A percentile compares a stretch with the other conserved stretches of the same genome.
These are phyloP conservation scores for Ophidiomyces ophidiicola DNA, from an alignment of 2,329 filamentous ascomycete species.

Conservation along the genomic window DNA sequence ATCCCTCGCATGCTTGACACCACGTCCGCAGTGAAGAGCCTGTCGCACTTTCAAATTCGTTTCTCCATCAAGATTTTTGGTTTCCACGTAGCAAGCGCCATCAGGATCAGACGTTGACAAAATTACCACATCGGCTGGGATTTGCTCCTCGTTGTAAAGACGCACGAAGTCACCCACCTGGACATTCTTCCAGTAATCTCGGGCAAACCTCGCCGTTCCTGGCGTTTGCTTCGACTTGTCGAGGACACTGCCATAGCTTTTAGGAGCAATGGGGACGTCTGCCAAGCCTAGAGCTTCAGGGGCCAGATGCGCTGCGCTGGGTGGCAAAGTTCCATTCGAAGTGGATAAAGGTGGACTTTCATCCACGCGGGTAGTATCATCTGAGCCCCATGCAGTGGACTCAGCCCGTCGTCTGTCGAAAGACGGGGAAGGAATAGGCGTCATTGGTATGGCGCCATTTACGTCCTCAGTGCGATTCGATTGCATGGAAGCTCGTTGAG, in stretches of 20 bases:
- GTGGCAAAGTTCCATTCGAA: slow-evolving; percentile 3
- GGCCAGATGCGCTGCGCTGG: neutral
- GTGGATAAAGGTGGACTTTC: neutral
- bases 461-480: slow-evolving; percentile 37
- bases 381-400: neutral
- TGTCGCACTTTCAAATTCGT: slow-evolving; percentile 94
- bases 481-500: slow-evolving; percentile 40
- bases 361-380: neutral
- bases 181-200: slow-evolving; percentile 88
- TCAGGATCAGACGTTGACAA: slow-evolving; percentile 87
- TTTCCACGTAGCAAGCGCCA: slow-evolving; percentile 93
- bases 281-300: slow-evolving; percentile 3
- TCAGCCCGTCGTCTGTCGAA: slow-evolving; percentile 5
- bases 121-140: slow-evolving; percentile 87
- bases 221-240: slow-evolving; percentile 54
- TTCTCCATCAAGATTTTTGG: slow-evolving; percentile 94
- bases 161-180: slow-evolving; percentile 94
- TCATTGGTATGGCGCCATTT: slow-evolving; percentile 80
- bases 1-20: slow-evolving; percentile 76
- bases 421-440: slow-evolving; percentile 69
- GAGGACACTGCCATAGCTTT: slow-evolving; percentile 56
- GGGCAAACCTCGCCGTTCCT: slow-evolving; percentile 74
- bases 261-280: slow-evolving; percentile 17
- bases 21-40: slow-evolving; percentile 71
- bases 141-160: slow-evolving; percentile 88